Percentiles rank a stretch among this genome's conserved stretches.
phyloP scores from a whole-genome alignment of 345 rosid genomes.

The Anacardium occidentale region DNA sequence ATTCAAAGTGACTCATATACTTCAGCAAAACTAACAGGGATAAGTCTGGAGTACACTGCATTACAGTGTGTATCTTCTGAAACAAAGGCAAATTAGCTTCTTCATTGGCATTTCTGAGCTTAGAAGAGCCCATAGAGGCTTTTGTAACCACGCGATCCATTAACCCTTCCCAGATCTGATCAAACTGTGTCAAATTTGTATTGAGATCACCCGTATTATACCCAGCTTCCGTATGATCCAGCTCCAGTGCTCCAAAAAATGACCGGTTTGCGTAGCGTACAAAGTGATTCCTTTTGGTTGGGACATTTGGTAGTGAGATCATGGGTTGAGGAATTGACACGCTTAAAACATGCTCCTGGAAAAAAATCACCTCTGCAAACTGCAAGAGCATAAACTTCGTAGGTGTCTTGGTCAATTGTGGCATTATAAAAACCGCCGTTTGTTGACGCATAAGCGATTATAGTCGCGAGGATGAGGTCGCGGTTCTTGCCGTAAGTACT shows the following conservation, averaged over 20 bases:
- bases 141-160: not conserved
- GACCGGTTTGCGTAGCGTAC: conserved; percentile 26
- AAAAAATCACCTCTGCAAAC: conserved; percentile 39
- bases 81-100: not conserved
- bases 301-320: conserved; percentile 27
- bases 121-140: conserved; percentile 24
- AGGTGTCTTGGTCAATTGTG: conserved; percentile 22
- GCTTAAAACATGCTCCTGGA: conserved; percentile 26
- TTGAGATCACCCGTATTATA: not conserved
- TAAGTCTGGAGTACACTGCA: conserved; percentile 33
- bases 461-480: conserved; percentile 26
- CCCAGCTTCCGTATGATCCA: not conserved
- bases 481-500: conserved; percentile 32
- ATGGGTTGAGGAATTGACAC: conserved; percentile 18
- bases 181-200: conserved; percentile 13
- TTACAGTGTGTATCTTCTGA: conserved; percentile 14
- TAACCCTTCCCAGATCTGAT: conserved; percentile 19
- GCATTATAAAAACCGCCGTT: conserved; percentile 31
- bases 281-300: conserved; percentile 13
- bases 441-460: conserved; percentile 21
- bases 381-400: conserved; percentile 26
- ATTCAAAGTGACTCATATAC: no score
- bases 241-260: conserved; percentile 12
- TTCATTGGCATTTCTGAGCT: conserved; percentile 23
- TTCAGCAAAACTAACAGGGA: no score